A percentile compares a stretch with the other conserved stretches of the same genome.
These are phyloP conservation scores for Phytopythium cucurbitacearum DNA, from an alignment of 352 stramenopile species.

Conservation along the genomic window DNA sequence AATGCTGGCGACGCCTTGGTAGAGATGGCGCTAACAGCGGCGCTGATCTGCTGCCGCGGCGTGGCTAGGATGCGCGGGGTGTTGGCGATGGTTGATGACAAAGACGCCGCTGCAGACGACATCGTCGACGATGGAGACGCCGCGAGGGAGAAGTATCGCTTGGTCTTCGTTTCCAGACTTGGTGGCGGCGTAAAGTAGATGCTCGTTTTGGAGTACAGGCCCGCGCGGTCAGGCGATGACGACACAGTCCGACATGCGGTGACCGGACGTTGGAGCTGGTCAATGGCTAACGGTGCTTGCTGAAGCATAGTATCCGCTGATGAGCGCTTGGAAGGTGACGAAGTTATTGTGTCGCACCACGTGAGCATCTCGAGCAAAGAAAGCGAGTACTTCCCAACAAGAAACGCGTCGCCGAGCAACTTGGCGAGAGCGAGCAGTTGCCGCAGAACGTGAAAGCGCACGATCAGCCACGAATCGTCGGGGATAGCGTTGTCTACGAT, in stretches of 20 bases:
- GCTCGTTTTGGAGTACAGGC: conserved; percentile 46
- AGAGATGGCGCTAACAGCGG: conserved; percentile 71
- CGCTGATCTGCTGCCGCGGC: conserved; percentile 70
- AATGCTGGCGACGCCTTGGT: conserved; percentile 72
- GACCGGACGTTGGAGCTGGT: conserved; percentile 32
- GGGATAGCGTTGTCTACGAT: background rate
- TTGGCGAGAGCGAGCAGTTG: conserved; percentile 67
- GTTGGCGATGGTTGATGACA: conserved; percentile 70
- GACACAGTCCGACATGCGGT: conserved; percentile 1
- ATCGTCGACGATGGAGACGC: conserved; percentile 59
- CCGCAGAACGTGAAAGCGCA: conserved; percentile 75
- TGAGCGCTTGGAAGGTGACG: conserved; percentile 3
- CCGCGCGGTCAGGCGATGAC: conserved; percentile 9
- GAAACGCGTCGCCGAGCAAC: conserved; percentile 41
- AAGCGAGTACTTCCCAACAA: conserved; percentile 54
- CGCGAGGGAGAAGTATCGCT: conserved; percentile 56
- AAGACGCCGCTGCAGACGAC: conserved; percentile 65
- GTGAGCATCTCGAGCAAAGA: conserved; percentile 60
- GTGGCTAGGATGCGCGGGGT: conserved; percentile 66
- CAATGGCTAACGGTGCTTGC: conserved; percentile 10
- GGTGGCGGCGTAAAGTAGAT: conserved; percentile 62
- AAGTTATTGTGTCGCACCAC: conserved; percentile 48
- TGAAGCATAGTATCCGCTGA: background rate
- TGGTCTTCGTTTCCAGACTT: conserved; percentile 59
- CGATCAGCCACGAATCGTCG: conserved; percentile 57